Conservation (phyloP, 768 basidiomycete species). For the Russula ochroleuca region DNA sequence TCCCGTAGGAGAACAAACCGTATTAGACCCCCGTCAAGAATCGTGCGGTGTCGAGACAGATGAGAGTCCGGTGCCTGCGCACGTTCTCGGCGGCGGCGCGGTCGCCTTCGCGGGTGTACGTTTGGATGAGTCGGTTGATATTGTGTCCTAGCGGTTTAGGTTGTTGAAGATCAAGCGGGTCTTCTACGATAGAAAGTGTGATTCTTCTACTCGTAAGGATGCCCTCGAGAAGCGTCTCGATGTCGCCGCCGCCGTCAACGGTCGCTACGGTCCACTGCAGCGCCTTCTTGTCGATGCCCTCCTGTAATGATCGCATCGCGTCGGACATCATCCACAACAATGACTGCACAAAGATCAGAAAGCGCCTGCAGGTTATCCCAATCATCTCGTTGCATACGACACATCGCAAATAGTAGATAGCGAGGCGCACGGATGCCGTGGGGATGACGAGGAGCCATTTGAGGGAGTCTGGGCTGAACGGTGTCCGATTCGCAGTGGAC, state of each 20-base stretch:
- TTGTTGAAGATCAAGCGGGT: not conserved
- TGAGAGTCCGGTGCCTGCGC: not conserved
- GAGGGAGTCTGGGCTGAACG: constrained; percentile 4
- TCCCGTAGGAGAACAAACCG: not conserved
- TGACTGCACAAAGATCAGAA: not conserved
- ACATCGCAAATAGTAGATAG: not conserved
- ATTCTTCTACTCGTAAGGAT: not conserved
- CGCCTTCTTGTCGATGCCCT: constrained; percentile 1
- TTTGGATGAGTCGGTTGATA: constrained; percentile 2
- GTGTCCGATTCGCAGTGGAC: constrained; percentile 8
- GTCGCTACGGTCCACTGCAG: constrained; percentile 5
- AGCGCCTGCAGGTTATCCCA: not conserved
- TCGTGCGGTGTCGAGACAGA: not conserved
- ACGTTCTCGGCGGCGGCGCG: not conserved
- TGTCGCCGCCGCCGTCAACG: constrained; percentile 4
- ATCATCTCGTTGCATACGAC: not conserved
- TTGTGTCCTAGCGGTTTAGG: not conserved
- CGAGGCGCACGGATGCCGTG: not conserved
- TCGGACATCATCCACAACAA: constrained; percentile 5
- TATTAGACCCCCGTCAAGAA: not conserved
- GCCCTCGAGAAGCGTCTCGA: constrained; percentile 17
- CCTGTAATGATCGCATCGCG: not conserved
- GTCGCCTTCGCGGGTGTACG: constrained; percentile 1
- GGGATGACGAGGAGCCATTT: constrained; percentile 6
- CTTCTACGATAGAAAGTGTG: not conserved